phyloP scores from a whole-genome alignment of 2,329 filamentous ascomycete genomes.

The Aspergillus hortae region DNA sequence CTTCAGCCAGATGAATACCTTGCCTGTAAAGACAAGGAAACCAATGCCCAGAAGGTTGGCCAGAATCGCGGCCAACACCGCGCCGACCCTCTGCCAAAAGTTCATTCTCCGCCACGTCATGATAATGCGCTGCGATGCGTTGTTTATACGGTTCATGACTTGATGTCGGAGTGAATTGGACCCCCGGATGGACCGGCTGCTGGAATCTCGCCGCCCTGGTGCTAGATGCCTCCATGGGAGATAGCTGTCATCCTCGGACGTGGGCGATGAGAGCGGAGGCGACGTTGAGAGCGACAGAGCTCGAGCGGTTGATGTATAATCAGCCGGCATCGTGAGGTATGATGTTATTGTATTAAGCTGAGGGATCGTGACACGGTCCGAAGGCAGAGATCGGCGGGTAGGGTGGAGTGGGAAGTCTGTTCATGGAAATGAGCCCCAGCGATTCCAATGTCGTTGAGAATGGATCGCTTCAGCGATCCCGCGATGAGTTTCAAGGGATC shows the following conservation, averaged over 20 bases:
- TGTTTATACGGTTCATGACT: constrained; percentile 35
- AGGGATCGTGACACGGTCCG: background rate
- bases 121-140: constrained; percentile 28
- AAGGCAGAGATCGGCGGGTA: constrained; percentile 1
- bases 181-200: constrained; percentile 31
- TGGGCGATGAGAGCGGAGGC: constrained; percentile 44
- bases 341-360: background rate
- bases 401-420: background rate
- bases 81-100: constrained; percentile 58
- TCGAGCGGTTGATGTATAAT: constrained; percentile 51
- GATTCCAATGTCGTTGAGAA: background rate
- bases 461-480: background rate
- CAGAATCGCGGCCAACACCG: constrained; percentile 50
- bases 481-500: background rate
- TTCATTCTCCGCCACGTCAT: constrained; percentile 40
- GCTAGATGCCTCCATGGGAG: constrained; percentile 52
- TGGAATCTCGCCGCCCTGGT: constrained; percentile 39
- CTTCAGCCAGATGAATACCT: constrained; percentile 71
- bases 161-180: constrained; percentile 34
- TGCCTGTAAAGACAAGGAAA: constrained; percentile 73
- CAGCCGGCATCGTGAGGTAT: constrained; percentile 38
- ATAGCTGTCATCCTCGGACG: constrained; percentile 40
- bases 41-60: constrained; percentile 59
- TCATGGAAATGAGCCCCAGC: background rate
- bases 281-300: constrained; percentile 51